phyloP scores from a whole-genome alignment of 805 yeast species.

The Yarrowia hollandica region DNA sequence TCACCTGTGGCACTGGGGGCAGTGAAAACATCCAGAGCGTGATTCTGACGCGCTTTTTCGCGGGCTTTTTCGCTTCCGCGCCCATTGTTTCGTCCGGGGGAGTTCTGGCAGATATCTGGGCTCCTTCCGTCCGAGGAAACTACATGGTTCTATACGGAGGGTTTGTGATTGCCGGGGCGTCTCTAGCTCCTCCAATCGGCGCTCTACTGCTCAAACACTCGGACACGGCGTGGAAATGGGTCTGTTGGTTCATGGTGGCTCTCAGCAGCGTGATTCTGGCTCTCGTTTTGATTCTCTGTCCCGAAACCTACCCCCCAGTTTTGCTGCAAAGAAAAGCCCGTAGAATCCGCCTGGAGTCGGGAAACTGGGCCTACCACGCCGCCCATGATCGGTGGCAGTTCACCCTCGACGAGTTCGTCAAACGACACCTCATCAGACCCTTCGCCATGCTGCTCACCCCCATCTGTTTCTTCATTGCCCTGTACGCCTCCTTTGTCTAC shows the following conservation, averaged over 20 bases:
- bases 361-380: conserved; percentile 64
- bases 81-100: conserved; percentile 80
- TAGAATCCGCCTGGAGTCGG: conserved; percentile 52
- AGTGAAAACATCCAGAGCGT: conserved; percentile 62
- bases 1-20: conserved; percentile 58
- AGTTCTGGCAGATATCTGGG: conserved; percentile 68
- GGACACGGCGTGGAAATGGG: conserved; percentile 60
- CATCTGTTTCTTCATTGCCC: conserved; percentile 59
- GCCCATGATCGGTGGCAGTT: conserved; percentile 86
- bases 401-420: conserved; percentile 64
- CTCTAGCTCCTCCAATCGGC: conserved; percentile 58
- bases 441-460: conserved; percentile 70
- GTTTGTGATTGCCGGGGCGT: conserved; percentile 49
- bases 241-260: conserved; percentile 62
- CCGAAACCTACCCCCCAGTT: conserved; percentile 65
- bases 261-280: conserved; percentile 58
- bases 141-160: conserved; percentile 66
- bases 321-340: conserved; percentile 54
- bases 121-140: conserved; percentile 58
- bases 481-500: conserved; percentile 75
- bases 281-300: conserved; percentile 49
- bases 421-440: conserved; percentile 77
- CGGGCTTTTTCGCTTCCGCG: conserved; percentile 74
- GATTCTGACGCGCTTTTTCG: conserved; percentile 62
- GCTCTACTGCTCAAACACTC: conserved; percentile 64